phyloP scores from a whole-genome alignment of 139 green algal species.

The Deuterostichococcus epilithicus region DNA sequence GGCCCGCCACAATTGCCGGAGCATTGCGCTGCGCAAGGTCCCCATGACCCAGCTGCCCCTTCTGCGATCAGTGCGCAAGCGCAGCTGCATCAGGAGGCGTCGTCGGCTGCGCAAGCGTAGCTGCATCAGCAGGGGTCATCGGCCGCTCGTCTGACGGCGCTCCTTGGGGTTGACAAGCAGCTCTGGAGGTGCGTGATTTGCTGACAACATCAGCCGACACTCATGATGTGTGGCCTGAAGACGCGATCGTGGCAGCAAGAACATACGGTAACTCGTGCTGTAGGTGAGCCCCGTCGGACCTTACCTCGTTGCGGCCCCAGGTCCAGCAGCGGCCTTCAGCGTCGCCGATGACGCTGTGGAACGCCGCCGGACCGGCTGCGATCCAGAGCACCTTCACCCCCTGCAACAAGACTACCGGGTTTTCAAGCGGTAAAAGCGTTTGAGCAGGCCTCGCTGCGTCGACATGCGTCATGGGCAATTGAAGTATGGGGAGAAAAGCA shows the following conservation, averaged over 20 bases:
- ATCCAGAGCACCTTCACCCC: constrained; percentile 73
- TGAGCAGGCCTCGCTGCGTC: not conserved
- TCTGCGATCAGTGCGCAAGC: too few species aligned
- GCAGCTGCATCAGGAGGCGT: too few species aligned
- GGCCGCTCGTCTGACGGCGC: too few species aligned
- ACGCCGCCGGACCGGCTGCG: constrained; percentile 60
- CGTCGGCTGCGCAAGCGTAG: too few species aligned
- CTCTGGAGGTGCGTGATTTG: too few species aligned
- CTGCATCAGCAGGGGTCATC: not conserved
- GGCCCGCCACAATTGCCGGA: constrained; percentile 54
- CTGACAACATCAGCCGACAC: not conserved
- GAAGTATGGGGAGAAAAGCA: not conserved
- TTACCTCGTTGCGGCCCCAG: constrained; percentile 89
- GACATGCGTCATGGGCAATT: not conserved
- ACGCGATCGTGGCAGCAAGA: not conserved
- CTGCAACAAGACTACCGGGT: constrained; percentile 26
- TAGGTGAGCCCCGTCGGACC: not conserved
- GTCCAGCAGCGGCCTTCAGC: constrained; percentile 67
- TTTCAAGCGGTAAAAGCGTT: not conserved
- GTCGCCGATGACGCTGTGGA: constrained; percentile 71
- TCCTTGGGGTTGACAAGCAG: not conserved
- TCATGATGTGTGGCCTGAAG: not conserved
- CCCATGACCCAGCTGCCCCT: constrained; percentile 84
- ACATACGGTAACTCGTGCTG: not conserved
- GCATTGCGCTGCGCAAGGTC: constrained; percentile 72